Base-by-base conservation (phyloP, 148 eudicot species). In the Spergularia bocconei region DNA sequence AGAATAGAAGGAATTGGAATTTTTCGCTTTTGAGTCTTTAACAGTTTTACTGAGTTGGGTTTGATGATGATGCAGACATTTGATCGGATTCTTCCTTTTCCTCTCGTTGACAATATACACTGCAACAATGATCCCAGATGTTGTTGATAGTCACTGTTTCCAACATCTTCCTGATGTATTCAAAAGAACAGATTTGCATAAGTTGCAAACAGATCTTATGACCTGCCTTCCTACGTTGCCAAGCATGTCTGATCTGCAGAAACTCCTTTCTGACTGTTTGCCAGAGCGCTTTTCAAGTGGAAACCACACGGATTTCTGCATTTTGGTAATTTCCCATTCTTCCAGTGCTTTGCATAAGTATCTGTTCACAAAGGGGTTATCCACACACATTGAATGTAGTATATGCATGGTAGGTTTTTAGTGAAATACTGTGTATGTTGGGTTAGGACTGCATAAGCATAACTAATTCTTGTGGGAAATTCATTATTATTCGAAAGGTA, bases 31-130 rank as follows among this genome's bases (percentile, higher is more conserved):
- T n/a, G n/a, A n/a, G n/a, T n/a, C n/a, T n/a, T n/a, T n/a, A n/a
- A n/a, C n/a, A n/a, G n/a, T n/a, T n/a, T n/a, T n/a, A n/a, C n/a
- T 48, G 71, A 67, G 54, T 67, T 12, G 54, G 38, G 16, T 23
- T 36, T 41, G 23, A 29, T 76, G 69, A 52, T 75, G 64, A 52
- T 80, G 87, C 97, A 92, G 98, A 81, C 99, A 95, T 86, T 83
- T 95, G 90, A 90, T 95, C 41, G 99, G 99, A 50, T 95, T 95
- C 89, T 89, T 95, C 78, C 85, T 95, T 61, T 95, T 95, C 85
- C 90, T 95, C 13, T 71, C 82, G 76, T 80, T 95, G 82, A 95
- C 97, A 10, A 89, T 92, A 76, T 92, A 92, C 84, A 90, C 97
- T 53, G 97, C 93, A 36, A 87, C 67, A 85, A 86, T 86, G 81